A percentile compares a stretch with the other conserved stretches of the same genome.
These are phyloP conservation scores for Globisporangium irregulare DNA, from an alignment of 352 stramenopile genomes.

Conservation along the genomic window DNA sequence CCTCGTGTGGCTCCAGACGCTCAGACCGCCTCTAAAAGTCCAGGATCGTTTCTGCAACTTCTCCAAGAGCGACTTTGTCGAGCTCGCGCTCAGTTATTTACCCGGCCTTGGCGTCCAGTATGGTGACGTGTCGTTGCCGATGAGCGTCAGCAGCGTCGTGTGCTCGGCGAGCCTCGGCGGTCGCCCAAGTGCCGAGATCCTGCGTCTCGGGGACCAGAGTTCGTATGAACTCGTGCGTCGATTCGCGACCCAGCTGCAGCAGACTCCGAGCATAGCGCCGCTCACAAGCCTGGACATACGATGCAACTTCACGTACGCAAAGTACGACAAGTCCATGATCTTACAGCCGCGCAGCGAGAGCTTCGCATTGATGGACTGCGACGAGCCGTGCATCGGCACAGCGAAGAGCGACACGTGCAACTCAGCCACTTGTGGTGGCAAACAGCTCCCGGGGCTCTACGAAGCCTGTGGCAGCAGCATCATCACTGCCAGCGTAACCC, in stretches of 20 bases:
- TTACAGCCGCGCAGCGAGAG: constrained; percentile 16
- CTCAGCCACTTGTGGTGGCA: background rate
- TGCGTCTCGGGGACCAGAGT: background rate
- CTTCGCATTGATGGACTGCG: constrained; percentile 25
- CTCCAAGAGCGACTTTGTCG: constrained; percentile 40
- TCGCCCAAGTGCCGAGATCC: constrained; percentile 9
- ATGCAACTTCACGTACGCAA: constrained; percentile 22
- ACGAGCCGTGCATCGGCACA: constrained; percentile 19
- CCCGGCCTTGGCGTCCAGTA: constrained; percentile 23
- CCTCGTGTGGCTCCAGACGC: constrained; percentile 45
- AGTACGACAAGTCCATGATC: constrained; percentile 16
- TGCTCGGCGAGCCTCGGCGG: constrained; percentile 10
- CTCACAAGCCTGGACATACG: constrained; percentile 11
- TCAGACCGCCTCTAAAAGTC: background rate
- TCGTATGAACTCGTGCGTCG: constrained; percentile 8
- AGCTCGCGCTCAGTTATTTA: constrained; percentile 46
- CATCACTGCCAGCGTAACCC: background rate
- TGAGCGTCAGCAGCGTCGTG: constrained; percentile 6
- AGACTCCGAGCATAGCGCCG: constrained; percentile 11
- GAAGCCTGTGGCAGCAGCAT: constrained; percentile 9
- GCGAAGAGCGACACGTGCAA: constrained; percentile 7
- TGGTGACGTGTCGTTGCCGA: background rate
- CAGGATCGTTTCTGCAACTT: constrained; percentile 27
- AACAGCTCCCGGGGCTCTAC: background rate
- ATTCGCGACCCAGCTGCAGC: constrained; percentile 14